Conservation (phyloP, 1,139 yeast species). For the Spencermartinsiella ligniputridi region DNA sequence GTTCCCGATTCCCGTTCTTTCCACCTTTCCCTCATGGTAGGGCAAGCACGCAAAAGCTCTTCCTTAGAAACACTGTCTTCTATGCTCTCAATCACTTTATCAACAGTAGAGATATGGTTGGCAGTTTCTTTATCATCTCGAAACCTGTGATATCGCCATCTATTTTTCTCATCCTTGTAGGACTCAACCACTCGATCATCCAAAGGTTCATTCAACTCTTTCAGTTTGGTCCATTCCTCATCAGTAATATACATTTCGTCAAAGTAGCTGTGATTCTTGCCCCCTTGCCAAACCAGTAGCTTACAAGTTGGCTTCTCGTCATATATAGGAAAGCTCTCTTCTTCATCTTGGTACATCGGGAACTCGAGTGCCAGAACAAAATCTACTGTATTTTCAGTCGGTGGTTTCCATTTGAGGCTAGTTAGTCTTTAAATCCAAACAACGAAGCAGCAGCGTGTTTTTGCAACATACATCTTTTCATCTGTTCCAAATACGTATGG, state of each 20-base stretch:
- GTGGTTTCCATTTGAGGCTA: constrained; percentile 89
- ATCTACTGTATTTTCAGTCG: constrained; percentile 90
- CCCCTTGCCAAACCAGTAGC: constrained; percentile 79
- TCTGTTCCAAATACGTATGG: constrained; percentile 91
- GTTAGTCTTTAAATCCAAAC: too few relatives aligned
- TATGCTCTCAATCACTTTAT: constrained; percentile 76
- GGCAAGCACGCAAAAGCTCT: constrained; percentile 54
- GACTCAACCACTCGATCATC: constrained; percentile 93
- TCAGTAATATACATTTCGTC: constrained; percentile 59
- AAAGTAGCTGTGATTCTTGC: constrained; percentile 59
- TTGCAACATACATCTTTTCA: constrained; percentile 35
- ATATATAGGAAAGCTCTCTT: constrained; percentile 64
- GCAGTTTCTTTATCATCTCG: constrained; percentile 91
- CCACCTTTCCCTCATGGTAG: constrained; percentile 47
- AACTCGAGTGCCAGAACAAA: constrained; percentile 71
- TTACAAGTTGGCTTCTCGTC: constrained; percentile 70
- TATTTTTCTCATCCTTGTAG: constrained; percentile 52
- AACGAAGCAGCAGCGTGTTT: too few relatives aligned
- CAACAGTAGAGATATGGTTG: constrained; percentile 75
- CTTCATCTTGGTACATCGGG: constrained; percentile 61
- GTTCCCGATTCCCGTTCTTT: constrained; percentile 37
- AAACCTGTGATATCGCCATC: constrained; percentile 83
- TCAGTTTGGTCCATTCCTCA: constrained; percentile 78
- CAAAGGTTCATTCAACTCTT: constrained; percentile 67
- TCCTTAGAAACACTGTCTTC: constrained; percentile 80